Conservation (phyloP, 1,284 basidiomycete species). For the Sporisorium exsertum region DNA sequence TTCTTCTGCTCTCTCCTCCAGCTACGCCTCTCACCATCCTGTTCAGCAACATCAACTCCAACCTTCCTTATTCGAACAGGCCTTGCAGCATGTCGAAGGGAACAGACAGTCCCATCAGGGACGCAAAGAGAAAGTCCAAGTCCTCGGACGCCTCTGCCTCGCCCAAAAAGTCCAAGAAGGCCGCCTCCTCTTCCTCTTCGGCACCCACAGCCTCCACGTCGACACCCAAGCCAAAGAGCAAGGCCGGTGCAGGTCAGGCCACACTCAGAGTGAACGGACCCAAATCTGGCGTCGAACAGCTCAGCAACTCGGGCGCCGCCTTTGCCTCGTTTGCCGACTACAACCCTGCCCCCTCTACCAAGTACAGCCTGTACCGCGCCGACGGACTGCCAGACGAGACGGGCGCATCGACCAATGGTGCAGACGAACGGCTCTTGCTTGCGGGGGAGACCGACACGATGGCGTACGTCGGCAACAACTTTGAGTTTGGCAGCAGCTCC, state of each 20-base stretch:
- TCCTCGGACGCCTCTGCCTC: slow-evolving; percentile 24
- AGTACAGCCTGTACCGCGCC: slow-evolving; percentile 49
- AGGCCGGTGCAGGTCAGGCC: slow-evolving; percentile 30
- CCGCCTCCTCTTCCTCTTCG: slow-evolving; percentile 10
- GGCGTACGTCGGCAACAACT: slow-evolving; percentile 60
- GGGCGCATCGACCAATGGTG: slow-evolving; percentile 18
- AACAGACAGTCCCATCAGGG: slow-evolving; percentile 21
- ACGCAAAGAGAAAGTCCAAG: slow-evolving; percentile 41
- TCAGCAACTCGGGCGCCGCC: slow-evolving; percentile 38
- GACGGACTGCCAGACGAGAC: slow-evolving; percentile 47
- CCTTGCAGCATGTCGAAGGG: slow-evolving; percentile 18
- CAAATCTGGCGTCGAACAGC: slow-evolving; percentile 18
- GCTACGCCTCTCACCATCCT: no score
- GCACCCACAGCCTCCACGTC: slow-evolving; percentile 22
- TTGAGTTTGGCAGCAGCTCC: slow-evolving; percentile 48
- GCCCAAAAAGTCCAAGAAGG: slow-evolving; percentile 44
- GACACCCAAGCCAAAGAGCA: slow-evolving; percentile 25
- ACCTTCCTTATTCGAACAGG: no score
- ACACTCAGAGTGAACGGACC: slow-evolving; percentile 27
- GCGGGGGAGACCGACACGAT: slow-evolving; percentile 61
- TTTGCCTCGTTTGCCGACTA: slow-evolving; percentile 53
- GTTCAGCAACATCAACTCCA: not conserved
- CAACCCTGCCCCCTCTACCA: slow-evolving; percentile 42
- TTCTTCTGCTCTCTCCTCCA: no score
- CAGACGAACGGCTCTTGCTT: slow-evolving; percentile 55